Evolutionary conservation across 257 asterid genomes (phyloP).

Genomic region (Mitragyna speciosa): DNA sequence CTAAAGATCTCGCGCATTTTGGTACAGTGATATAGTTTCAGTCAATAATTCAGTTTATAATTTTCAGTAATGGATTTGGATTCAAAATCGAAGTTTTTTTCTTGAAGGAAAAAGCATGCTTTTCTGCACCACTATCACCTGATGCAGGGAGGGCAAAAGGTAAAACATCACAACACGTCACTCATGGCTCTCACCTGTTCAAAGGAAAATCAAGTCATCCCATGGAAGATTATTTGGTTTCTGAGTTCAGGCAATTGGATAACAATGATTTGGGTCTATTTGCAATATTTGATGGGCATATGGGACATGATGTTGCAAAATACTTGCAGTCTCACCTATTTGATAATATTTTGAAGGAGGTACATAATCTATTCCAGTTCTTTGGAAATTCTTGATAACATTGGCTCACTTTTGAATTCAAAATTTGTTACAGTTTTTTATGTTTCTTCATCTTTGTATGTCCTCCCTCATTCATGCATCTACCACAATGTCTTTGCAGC

Average conservation of each 20-base stretch:
- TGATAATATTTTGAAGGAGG: conserved; percentile 72
- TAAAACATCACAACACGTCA: conserved; percentile 44
- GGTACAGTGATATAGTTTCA: neutral
- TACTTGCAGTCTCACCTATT: conserved; percentile 71
- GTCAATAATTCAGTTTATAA: neutral
- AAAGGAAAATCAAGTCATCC: conserved; percentile 79
- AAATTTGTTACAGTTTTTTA: neutral
- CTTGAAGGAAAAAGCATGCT: conserved; percentile 75
- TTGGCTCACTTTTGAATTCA: neutral
- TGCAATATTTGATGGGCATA: conserved; percentile 91
- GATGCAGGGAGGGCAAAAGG: conserved; percentile 56
- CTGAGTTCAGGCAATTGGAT: conserved; percentile 52
- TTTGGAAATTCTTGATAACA: too few relatives aligned
- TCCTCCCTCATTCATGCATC: neutral
- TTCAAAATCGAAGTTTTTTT: neutral
- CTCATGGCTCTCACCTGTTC: conserved; percentile 65
- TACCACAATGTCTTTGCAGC: conserved; percentile 35
- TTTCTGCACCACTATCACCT: conserved; percentile 61
- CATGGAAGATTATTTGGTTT: conserved; percentile 89
- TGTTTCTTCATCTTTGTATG: conserved; percentile 3
- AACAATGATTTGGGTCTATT: conserved; percentile 75
- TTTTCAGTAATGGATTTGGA: neutral
- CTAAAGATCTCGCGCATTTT: neutral
- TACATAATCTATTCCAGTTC: too few relatives aligned
- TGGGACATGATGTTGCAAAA: conserved; percentile 80